Evolutionary conservation across 31 red algal species (phyloP).

Genomic region (Odonthalia washingtoniensis): DNA sequence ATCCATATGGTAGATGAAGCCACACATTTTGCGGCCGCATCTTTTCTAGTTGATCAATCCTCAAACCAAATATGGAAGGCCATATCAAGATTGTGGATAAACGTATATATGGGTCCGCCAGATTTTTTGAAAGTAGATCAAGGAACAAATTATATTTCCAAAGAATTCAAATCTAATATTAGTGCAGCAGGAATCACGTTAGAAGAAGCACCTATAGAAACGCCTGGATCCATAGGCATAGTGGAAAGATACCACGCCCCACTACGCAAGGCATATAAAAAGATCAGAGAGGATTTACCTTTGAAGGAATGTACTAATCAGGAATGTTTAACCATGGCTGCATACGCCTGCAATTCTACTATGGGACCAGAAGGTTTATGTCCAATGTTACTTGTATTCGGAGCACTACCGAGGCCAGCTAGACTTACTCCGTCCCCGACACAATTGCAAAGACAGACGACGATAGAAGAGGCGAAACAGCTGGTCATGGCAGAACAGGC

Average conservation of each 20-base stretch:
- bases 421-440: constrained; percentile 3
- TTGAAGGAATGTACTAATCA: neutral
- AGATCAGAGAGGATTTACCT: constrained; percentile 10
- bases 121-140: constrained; percentile 46
- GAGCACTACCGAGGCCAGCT: neutral
- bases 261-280: constrained; percentile 20
- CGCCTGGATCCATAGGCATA: constrained; percentile 18
- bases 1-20: constrained; percentile 39
- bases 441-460: too few relatives aligned
- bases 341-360: constrained; percentile 10
- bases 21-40: constrained; percentile 24
- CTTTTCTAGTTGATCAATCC: constrained; percentile 14
- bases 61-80: constrained; percentile 21
- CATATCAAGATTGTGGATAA: constrained; percentile 25
- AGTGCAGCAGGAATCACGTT: neutral
- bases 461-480: too few relatives aligned
- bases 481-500: constrained; percentile 9
- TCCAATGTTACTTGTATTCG: constrained; percentile 25
- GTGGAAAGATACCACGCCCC: constrained; percentile 36
- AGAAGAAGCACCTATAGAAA: constrained; percentile 23
- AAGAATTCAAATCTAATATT: constrained; percentile 30
- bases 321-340: constrained; percentile 23
- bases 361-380: constrained; percentile 45
- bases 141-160: constrained; percentile 42
- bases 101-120: constrained; percentile 18